Conservation (phyloP, 2,329 filamentous ascomycete species). For the Aspergillus fructus region DNA sequence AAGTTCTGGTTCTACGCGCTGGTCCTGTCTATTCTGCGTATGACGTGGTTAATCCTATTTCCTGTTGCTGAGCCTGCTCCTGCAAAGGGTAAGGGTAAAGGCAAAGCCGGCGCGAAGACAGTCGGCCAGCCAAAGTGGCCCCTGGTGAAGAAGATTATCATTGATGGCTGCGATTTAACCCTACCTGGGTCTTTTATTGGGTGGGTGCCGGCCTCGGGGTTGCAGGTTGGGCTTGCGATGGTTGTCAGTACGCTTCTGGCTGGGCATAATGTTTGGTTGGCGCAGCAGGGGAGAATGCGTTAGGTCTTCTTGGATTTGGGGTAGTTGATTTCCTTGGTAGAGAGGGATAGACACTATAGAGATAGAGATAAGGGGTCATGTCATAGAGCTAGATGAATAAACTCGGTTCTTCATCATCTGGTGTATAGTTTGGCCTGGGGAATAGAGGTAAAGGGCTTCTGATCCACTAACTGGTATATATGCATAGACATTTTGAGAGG, state of each 20-base stretch:
- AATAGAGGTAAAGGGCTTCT: too few species aligned
- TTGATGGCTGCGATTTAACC: slow-evolving; percentile 60
- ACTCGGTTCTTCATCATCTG: too few species aligned
- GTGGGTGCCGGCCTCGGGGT: slow-evolving; percentile 55
- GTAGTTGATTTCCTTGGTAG: not conserved
- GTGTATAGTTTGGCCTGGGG: too few species aligned
- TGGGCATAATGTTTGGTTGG: not conserved
- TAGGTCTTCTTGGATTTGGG: not conserved
- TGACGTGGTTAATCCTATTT: slow-evolving; percentile 14
- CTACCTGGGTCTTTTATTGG: slow-evolving; percentile 61
- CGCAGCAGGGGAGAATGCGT: not conserved
- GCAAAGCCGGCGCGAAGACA: not conserved
- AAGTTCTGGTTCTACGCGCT: slow-evolving; percentile 68
- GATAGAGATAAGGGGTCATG: too few species aligned
- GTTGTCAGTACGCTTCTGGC: slow-evolving; percentile 55
- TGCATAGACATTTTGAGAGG: too few species aligned
- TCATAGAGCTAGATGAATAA: too few species aligned
- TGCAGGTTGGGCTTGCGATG: slow-evolving; percentile 58
- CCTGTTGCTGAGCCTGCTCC: not conserved
- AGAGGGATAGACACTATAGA: too few species aligned
- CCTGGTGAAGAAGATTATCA: slow-evolving; percentile 50
- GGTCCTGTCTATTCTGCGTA: slow-evolving; percentile 47
- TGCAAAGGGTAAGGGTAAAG: not conserved
- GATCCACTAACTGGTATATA: too few species aligned
- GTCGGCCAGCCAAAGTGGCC: slow-evolving; percentile 1